phyloP scores from a whole-genome alignment of 331 rosid species.

The Phaseolus coccineus region DNA sequence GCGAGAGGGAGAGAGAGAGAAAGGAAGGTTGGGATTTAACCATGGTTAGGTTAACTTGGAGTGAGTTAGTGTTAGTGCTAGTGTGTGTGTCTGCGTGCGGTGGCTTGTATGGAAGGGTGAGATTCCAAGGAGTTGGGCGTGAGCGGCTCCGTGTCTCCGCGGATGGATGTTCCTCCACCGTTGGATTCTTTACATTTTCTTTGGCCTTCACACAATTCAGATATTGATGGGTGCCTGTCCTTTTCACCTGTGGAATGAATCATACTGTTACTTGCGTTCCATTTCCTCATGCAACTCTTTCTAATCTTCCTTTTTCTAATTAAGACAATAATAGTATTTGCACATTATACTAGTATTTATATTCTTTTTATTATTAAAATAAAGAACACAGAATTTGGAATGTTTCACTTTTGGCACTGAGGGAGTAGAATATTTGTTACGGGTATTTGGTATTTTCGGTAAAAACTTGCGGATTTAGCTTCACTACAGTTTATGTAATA shows the following conservation, averaged over 20 bases:
- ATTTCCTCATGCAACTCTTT: background rate
- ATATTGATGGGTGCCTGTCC: conserved; percentile 40
- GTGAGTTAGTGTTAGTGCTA: background rate
- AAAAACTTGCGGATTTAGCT: background rate
- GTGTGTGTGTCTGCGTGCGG: conserved; percentile 18
- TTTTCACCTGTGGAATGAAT: conserved; percentile 32
- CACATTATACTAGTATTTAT: background rate
- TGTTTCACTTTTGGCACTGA: background rate
- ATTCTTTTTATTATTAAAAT: background rate
- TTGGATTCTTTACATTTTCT: conserved; percentile 59
- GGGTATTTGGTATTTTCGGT: background rate
- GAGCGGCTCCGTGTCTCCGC: conserved; percentile 99
- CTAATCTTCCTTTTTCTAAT: background rate
- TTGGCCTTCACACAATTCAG: background rate
- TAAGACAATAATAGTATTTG: background rate
- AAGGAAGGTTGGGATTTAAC: conserved; percentile 53
- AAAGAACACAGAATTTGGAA: too few relatives aligned
- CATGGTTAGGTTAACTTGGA: conserved; percentile 51
- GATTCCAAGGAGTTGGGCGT: conserved; percentile 88
- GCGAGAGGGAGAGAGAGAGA: background rate
- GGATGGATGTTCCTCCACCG: conserved; percentile 88
- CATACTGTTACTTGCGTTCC: background rate
- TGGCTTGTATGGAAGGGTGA: conserved; percentile 50
- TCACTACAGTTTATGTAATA: background rate
- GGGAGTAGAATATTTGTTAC: background rate